Conservation (phyloP, 1,284 basidiomycete species). For the Testicularia cyperi region DNA sequence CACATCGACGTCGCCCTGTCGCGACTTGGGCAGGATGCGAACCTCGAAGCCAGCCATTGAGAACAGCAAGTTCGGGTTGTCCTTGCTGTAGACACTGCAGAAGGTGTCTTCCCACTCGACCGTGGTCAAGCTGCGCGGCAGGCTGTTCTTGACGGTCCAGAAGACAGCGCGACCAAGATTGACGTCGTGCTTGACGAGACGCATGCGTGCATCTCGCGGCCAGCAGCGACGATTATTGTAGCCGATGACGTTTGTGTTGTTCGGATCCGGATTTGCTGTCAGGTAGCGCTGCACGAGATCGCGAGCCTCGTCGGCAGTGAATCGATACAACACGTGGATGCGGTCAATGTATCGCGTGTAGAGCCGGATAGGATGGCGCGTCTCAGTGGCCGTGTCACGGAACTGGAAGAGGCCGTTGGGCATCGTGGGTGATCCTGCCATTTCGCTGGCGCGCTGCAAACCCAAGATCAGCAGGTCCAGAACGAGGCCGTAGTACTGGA, state of each 20-base stretch:
- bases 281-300: slow-evolving; percentile 97
- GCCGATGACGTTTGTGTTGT: slow-evolving; percentile 97
- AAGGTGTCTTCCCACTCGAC: slow-evolving; percentile 78
- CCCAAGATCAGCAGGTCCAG: slow-evolving; percentile 58
- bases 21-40: slow-evolving; percentile 90
- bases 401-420: slow-evolving; percentile 60
- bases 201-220: slow-evolving; percentile 98
- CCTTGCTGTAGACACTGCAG: slow-evolving; percentile 80
- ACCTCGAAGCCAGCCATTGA: slow-evolving; percentile 98
- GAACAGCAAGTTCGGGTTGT: slow-evolving; percentile 96
- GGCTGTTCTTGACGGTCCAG: slow-evolving; percentile 98
- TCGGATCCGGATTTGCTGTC: slow-evolving; percentile 94
- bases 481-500: slow-evolving; percentile 60
- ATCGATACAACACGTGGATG: slow-evolving; percentile 79
- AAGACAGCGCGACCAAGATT: slow-evolving; percentile 97
- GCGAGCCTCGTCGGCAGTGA: slow-evolving; percentile 94
- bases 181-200: slow-evolving; percentile 98
- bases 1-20: slow-evolving; percentile 91
- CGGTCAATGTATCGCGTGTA: slow-evolving; percentile 59
- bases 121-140: slow-evolving; percentile 92
- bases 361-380: slow-evolving; percentile 56
- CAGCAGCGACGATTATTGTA: slow-evolving; percentile 99
- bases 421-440: slow-evolving; percentile 58
- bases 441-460: slow-evolving; percentile 57
- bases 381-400: slow-evolving; percentile 53